phyloP scores from a whole-genome alignment of 2,329 filamentous ascomycete species.

The Trichoderma aggressivum region DNA sequence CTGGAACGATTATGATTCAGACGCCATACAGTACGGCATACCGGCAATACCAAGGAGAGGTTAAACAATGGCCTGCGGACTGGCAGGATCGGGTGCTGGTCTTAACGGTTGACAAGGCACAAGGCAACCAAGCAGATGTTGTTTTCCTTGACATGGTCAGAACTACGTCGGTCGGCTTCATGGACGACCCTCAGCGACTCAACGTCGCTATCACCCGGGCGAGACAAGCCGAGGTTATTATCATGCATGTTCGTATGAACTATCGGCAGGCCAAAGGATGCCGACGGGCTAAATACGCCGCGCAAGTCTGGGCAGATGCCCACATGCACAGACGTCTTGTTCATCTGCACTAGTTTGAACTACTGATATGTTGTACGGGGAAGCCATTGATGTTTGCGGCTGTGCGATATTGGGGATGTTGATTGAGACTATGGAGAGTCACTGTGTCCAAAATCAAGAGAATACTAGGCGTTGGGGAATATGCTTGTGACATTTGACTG shows the following conservation, averaged over 20 bases:
- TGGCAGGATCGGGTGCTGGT: constrained; percentile 36
- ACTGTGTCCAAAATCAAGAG: neutral
- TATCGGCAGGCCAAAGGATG: constrained; percentile 18
- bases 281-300: constrained; percentile 26
- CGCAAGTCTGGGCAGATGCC: constrained; percentile 34
- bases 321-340: constrained; percentile 24
- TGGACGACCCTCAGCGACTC: constrained; percentile 43
- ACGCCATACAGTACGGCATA: constrained; percentile 42
- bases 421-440: neutral
- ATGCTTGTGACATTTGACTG: neutral
- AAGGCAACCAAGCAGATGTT: constrained; percentile 47
- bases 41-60: constrained; percentile 33
- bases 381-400: neutral
- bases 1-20: constrained; percentile 42
- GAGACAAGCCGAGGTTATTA: constrained; percentile 42
- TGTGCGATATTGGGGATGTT: neutral
- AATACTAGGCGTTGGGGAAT: neutral
- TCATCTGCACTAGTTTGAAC: neutral
- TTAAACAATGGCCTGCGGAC: constrained; percentile 28
- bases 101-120: constrained; percentile 44
- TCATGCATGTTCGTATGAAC: constrained; percentile 42
- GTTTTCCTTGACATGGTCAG: constrained; percentile 47
- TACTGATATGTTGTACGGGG: neutral
- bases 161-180: constrained; percentile 37
- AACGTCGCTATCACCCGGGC: constrained; percentile 47